Evolutionary conservation across 768 basidiomycete species (phyloP).

Genomic region (Kwoniella mangroviensis): DNA sequence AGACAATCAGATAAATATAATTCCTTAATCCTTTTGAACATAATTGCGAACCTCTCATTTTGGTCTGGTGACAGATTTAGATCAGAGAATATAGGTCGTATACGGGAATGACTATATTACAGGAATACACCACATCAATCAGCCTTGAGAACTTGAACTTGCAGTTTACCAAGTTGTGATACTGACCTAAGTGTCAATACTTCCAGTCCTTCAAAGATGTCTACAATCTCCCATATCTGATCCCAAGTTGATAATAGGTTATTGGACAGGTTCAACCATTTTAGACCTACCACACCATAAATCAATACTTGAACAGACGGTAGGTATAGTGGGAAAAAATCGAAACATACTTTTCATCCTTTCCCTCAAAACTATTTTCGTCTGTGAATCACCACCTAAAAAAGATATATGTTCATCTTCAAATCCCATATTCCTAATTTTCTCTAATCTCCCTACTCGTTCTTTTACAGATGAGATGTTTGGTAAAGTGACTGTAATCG

Average conservation of each 20-base stretch:
- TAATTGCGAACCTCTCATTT: neutral
- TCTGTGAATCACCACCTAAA: slow-evolving; percentile 56
- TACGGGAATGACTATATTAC: slow-evolving; percentile 25
- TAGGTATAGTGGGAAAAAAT: neutral
- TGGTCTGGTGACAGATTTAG: neutral
- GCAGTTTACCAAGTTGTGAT: neutral
- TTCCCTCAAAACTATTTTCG: slow-evolving; percentile 27
- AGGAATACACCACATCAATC: neutral
- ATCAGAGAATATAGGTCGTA: neutral
- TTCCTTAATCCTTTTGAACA: slow-evolving; percentile 28
- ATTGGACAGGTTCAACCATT: slow-evolving; percentile 78
- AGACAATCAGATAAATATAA: slow-evolving; percentile 40
- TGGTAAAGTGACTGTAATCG: slow-evolving; percentile 85
- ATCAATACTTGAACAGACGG: slow-evolving; percentile 12
- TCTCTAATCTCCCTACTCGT: slow-evolving; percentile 70
- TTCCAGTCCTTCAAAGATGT: slow-evolving; percentile 68
- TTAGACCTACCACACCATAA: slow-evolving; percentile 64
- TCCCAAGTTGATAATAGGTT: slow-evolving; percentile 77
- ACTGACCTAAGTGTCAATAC: slow-evolving; percentile 78
- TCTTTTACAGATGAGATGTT: slow-evolving; percentile 75
- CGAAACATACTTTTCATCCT: slow-evolving; percentile 26
- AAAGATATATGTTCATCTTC: slow-evolving; percentile 67
- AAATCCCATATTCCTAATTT: slow-evolving; percentile 77
- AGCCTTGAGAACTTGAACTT: neutral
- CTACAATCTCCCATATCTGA: slow-evolving; percentile 67